Base-by-base conservation (phyloP, 2,329 filamentous ascomycete genomes). In the Pyrenophora graminea region DNA sequence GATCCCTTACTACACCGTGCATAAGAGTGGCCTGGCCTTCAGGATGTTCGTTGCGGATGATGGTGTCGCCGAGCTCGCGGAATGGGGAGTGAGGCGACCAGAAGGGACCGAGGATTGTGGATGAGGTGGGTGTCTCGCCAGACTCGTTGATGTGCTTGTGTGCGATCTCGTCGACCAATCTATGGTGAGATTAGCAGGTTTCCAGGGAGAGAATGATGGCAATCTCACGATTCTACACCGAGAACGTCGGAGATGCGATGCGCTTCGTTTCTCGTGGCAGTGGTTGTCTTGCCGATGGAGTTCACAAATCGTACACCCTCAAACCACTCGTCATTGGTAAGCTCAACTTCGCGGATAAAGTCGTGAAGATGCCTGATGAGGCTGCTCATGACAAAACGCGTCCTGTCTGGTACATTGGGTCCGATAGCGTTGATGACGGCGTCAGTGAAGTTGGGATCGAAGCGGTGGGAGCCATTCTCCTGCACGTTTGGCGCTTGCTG, bases 281-380 rank as follows among this genome's bases (percentile, higher is more conserved):
- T 81, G 58, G 82, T 87, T 48, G 85, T 82, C 73, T 89, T 84
- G 55, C 89, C 88, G 55, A 90, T 82, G 39, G 83, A 81, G 78
- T 91, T 91, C 76, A 91, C 76, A 70, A 88, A 91, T 65, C 87
- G 80, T 47, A 91, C 87, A 46, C 88, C 89, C 6, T 83, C 74
- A 74, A 90, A 82, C 88, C 88, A 91, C 75, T 92, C 89, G 47
- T 89, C 88, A 27, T 84, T 80, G 15, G 85, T 90, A 44, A 92
- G 82, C 75, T 91, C 87, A 58, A 89, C 83, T 68, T 92, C 89
- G 51, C 89, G 85, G 49, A 85, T 82, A 71, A 91, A 91, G 75
- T 91, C 87, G 77, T 92, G 89, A 51, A 92, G 79, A 76, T 91
- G 88, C 41, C 76, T 79, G 73, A 91, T 85, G 62, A 91, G 74